phyloP scores from a whole-genome alignment of 192 early-diverging fungal species.

The Podila clonocystis region DNA sequence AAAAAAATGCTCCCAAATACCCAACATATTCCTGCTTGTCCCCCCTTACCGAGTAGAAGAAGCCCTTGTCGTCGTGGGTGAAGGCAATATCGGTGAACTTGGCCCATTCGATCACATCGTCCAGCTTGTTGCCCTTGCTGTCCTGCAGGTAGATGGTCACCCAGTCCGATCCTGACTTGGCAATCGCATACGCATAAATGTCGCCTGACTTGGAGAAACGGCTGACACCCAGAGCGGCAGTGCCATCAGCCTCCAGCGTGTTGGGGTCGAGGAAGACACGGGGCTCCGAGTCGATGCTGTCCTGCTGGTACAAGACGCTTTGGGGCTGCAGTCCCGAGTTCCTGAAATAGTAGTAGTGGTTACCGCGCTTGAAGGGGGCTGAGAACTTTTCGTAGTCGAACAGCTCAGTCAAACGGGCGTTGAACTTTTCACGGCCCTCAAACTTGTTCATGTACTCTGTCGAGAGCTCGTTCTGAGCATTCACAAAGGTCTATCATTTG shows the following conservation, averaged over 20 bases:
- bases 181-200: constrained; percentile 64
- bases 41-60: constrained; percentile 65
- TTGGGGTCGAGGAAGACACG: constrained; percentile 65
- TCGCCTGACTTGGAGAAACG: constrained; percentile 67
- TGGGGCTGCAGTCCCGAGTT: constrained; percentile 72
- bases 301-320: constrained; percentile 64
- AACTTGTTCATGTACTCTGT: constrained; percentile 57
- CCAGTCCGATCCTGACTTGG: constrained; percentile 76
- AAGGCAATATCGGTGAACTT: constrained; percentile 68
- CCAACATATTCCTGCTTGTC: too few relatives aligned
- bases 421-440: constrained; percentile 43
- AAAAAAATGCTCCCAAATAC: too few relatives aligned
- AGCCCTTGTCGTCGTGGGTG: constrained; percentile 77
- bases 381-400: constrained; percentile 68
- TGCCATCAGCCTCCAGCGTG: constrained; percentile 67
- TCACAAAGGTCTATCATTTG: constrained; percentile 57
- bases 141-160: constrained; percentile 63
- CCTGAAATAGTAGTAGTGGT: constrained; percentile 72
- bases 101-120: constrained; percentile 59
- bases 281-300: constrained; percentile 52
- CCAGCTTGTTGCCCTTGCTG: constrained; percentile 35
- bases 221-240: constrained; percentile 58
- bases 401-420: constrained; percentile 60
- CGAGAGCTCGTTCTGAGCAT: constrained; percentile 67
- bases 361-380: constrained; percentile 64